Evolutionary conservation across 495 filamentous ascomycete species (phyloP), one percentile per base, ranked within the genome.

Genomic region (Xylaria grammica): DNA sequence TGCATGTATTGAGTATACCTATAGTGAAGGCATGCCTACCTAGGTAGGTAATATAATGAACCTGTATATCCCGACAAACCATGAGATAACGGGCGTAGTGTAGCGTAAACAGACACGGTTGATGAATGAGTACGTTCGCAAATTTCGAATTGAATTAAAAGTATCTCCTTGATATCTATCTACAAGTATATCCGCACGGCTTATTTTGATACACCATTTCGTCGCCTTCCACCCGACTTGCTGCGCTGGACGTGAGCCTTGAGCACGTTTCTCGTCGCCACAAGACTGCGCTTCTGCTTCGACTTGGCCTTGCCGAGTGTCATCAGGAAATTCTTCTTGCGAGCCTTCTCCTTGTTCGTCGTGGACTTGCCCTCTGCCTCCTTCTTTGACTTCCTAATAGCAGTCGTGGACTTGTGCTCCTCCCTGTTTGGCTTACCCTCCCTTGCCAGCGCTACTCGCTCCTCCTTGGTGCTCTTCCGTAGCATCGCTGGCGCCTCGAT

Each of bases 301-400:
- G 82, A 85, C 79, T 91, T 91, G 3, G 95, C 94, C 82, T 98
- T 98, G 51, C 93, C 91, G 40, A 98, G 76, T 30, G 93, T 97
- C 96, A 99, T 99, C 70, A 98, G 73, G 77, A 98, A 96, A 75
- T 98, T 98, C 88, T 99, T 98, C 82, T 88, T 90, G 55, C 94
- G 82, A 29, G 90, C 88, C 85, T 99, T 99, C 83, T 99, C 96
- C 83, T 91, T 91, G 79, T 99, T 99, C 69, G 95, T 99, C 4
- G 91, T 91, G 76, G 90, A 94, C 85, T 98, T 97, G 63, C 93
- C 91, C 79, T 93, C 86, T 17, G 86, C 85, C 67, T 88, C 86
- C 84, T 96, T 96, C 77, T 91, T 90, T 75, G 92, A 84, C 79
- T 93, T 91, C 53, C 90, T 83, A 71, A 87, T 87, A 9, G 92